phyloP scores from a whole-genome alignment of 768 basidiomycete species.

The Hygrophoropsis aurantiaca region DNA sequence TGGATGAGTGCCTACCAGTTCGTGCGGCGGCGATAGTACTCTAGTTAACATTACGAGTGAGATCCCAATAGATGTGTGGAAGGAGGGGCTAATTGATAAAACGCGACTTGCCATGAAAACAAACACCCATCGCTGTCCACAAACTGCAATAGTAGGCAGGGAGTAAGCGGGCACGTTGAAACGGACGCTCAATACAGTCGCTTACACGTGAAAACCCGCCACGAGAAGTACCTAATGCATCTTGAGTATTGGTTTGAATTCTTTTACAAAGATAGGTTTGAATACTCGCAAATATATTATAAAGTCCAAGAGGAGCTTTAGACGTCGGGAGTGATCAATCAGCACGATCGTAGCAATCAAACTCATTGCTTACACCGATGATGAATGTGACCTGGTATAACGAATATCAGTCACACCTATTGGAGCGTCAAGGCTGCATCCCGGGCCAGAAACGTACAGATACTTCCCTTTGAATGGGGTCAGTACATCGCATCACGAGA shows the following conservation, averaged over 20 bases:
- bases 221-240: conserved; percentile 25
- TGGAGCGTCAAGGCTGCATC: neutral
- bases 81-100: neutral
- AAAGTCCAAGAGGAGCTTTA: conserved; percentile 25
- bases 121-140: conserved; percentile 12
- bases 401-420: neutral
- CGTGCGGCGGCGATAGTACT: conserved; percentile 16
- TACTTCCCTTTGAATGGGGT: conserved; percentile 8
- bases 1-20: conserved; percentile 11
- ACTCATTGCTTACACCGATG: conserved; percentile 20
- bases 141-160: conserved; percentile 13
- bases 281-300: conserved; percentile 22
- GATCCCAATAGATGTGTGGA: neutral
- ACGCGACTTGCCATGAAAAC: conserved; percentile 19
- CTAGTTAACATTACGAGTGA: conserved; percentile 5
- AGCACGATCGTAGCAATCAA: neutral
- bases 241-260: too few species aligned
- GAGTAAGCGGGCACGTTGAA: too few species aligned
- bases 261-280: neutral
- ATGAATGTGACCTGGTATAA: conserved; percentile 16
- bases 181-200: too few species aligned
- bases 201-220: conserved; percentile 29
- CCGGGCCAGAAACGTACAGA: conserved; percentile 12
- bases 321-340: conserved; percentile 7
- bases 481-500: neutral